Evolutionary conservation across 2,329 filamentous ascomycete species (phyloP).

Genomic region (Trichoderma arundinaceum): DNA sequence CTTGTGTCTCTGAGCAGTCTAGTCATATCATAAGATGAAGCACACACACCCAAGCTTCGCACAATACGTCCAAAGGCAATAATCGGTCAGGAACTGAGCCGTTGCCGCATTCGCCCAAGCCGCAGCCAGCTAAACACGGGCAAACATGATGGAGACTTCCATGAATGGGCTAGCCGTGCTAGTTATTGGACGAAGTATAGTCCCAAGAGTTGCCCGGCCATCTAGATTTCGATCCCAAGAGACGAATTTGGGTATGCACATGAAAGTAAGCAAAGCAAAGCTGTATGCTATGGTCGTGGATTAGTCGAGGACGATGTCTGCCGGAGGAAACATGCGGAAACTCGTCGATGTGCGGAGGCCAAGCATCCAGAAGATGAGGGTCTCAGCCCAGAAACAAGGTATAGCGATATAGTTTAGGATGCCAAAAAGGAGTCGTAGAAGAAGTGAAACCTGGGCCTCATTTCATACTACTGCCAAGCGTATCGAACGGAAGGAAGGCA

Average conservation of each 20-base stretch:
- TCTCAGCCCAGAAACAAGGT: not conserved
- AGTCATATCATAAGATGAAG: not conserved
- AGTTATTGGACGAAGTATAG: not conserved
- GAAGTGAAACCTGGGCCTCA: too few relatives aligned
- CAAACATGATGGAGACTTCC: not conserved
- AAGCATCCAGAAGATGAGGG: not conserved
- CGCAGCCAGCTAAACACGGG: not conserved
- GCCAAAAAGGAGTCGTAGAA: not conserved
- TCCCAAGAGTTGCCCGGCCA: not conserved
- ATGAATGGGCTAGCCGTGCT: not conserved
- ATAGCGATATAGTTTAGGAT: not conserved
- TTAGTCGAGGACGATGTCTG: not conserved
- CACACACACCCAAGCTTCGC: not conserved
- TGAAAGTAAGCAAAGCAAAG: not conserved
- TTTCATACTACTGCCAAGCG: too few relatives aligned
- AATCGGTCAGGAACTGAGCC: not conserved
- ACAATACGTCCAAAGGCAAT: not conserved
- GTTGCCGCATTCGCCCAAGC: not conserved
- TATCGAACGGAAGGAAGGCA: too few relatives aligned
- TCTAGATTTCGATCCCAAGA: not conserved
- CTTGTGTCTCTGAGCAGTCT: too few relatives aligned
- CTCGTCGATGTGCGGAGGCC: not conserved
- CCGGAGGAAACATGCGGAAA: constrained; percentile 1
- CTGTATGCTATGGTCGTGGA: not conserved
- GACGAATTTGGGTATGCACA: not conserved